Evolutionary conservation across 2,329 filamentous ascomycete species (phyloP).

Genomic region (Cordyceps militaris): DNA sequence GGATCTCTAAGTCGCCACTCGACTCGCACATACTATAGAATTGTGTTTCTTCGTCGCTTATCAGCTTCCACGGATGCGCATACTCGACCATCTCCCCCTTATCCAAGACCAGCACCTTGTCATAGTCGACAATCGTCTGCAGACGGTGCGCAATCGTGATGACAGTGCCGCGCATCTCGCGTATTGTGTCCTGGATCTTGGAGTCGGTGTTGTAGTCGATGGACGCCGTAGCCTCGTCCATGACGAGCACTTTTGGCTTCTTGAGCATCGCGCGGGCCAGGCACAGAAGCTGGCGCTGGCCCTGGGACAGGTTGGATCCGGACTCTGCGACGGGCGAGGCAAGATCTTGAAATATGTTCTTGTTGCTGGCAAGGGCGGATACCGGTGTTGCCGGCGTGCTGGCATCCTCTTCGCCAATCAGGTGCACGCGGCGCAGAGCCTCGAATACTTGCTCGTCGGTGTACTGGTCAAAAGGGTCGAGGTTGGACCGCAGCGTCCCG

Average conservation of each 20-base stretch:
- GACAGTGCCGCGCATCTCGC: slow-evolving; percentile 87
- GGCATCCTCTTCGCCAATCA: slow-evolving; percentile 59
- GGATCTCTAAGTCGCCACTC: slow-evolving; percentile 48
- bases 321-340: slow-evolving; percentile 80
- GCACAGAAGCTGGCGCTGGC: slow-evolving; percentile 89
- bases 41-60: slow-evolving; percentile 60
- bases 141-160: slow-evolving; percentile 94
- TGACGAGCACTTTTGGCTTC: slow-evolving; percentile 85
- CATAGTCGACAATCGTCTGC: slow-evolving; percentile 96
- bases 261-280: slow-evolving; percentile 90
- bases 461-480: slow-evolving; percentile 86
- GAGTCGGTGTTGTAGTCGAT: slow-evolving; percentile 95
- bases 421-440: slow-evolving; percentile 78
- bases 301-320: slow-evolving; percentile 89
- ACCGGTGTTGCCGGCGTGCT: slow-evolving; percentile 23
- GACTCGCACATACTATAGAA: slow-evolving; percentile 60
- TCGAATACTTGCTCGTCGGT: slow-evolving; percentile 87
- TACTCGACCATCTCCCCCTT: slow-evolving; percentile 83
- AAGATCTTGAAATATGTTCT: slow-evolving; percentile 83
- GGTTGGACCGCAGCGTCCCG: slow-evolving; percentile 83
- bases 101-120: slow-evolving; percentile 92
- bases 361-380: slow-evolving; percentile 59
- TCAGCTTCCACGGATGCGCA: slow-evolving; percentile 78
- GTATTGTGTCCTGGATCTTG: slow-evolving; percentile 94
- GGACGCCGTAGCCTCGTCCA: slow-evolving; percentile 97